Evolutionary conservation across 2,329 filamentous ascomycete species (phyloP).

Genomic region (Cercospora sp.): DNA sequence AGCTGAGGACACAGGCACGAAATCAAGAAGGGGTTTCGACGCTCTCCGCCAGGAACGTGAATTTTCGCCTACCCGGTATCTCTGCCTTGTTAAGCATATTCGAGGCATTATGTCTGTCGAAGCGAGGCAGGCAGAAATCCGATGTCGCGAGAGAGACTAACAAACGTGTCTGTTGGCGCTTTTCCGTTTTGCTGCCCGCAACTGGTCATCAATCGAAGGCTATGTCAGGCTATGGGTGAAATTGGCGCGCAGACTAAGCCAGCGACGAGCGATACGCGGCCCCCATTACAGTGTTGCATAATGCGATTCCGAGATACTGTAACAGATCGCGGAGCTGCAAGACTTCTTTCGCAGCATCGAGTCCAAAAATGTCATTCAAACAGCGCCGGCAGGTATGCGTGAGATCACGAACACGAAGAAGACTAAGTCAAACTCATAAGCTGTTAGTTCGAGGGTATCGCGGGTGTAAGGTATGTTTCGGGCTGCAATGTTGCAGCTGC

Average conservation of each 20-base stretch:
- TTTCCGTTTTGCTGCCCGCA: neutral
- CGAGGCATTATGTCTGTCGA: neutral
- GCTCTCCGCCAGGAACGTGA: too few relatives aligned
- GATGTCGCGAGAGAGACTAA: neutral
- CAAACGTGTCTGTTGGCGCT: neutral
- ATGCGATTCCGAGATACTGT: too few relatives aligned
- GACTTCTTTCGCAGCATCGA: neutral
- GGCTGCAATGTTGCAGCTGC: slow-evolving; percentile 5
- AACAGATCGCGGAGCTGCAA: too few relatives aligned
- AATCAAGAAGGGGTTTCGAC: neutral
- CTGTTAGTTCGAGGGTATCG: slow-evolving; percentile 12
- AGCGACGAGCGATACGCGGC: too few relatives aligned
- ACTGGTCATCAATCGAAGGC: too few relatives aligned
- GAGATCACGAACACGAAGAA: neutral
- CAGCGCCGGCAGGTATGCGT: neutral
- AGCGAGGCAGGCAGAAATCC: neutral
- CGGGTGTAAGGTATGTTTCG: slow-evolving; percentile 6
- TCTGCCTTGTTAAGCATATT: too few relatives aligned
- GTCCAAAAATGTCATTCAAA: neutral
- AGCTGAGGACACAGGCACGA: neutral
- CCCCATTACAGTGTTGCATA: too few relatives aligned
- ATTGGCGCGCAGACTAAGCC: too few relatives aligned
- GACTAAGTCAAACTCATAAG: neutral
- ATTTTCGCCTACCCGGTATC: too few relatives aligned
- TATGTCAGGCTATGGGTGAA: neutral